Evolutionary conservation across 129 eudicot species (phyloP).

Genomic region (Artemisia tridentata): DNA sequence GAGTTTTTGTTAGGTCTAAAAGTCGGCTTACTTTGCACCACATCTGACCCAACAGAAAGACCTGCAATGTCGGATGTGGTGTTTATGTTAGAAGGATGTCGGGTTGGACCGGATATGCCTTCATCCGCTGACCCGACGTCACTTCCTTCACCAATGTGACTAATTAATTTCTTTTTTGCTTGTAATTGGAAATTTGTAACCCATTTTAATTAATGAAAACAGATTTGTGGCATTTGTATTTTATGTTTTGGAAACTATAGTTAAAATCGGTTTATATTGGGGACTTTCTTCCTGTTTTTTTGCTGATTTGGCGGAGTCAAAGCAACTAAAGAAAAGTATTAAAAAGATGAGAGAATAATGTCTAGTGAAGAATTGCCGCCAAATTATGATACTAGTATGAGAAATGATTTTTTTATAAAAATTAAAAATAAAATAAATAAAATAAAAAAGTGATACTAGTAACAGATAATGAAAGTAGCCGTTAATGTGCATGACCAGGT

Average conservation of each 20-base stretch:
- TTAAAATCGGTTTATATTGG: slow-evolving; percentile 1
- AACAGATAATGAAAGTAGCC: slow-evolving; percentile 61
- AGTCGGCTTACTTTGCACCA: slow-evolving; percentile 83
- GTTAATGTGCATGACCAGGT: slow-evolving; percentile 43
- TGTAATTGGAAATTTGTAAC: slow-evolving; percentile 13
- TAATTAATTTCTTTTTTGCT: background rate
- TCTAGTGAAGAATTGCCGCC: slow-evolving; percentile 35
- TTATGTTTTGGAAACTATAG: slow-evolving; percentile 19
- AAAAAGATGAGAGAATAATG: background rate
- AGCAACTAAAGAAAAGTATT: slow-evolving; percentile 5
- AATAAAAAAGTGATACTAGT: background rate
- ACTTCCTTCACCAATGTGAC: slow-evolving; percentile 52
- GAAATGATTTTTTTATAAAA: background rate
- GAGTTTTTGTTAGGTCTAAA: slow-evolving; percentile 81
- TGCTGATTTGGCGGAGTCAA: slow-evolving; percentile 43
- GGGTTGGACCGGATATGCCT: slow-evolving; percentile 74
- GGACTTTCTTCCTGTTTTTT: slow-evolving; percentile 16
- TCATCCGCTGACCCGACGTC: slow-evolving; percentile 83
- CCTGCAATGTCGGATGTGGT: slow-evolving; percentile 76
- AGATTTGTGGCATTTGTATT: background rate
- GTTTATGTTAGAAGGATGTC: slow-evolving; percentile 92
- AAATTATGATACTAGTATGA: slow-evolving; percentile 17
- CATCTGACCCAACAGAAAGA: slow-evolving; percentile 66
- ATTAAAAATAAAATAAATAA: background rate
- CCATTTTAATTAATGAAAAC: background rate